phyloP scores from a whole-genome alignment of 2,329 filamentous ascomycete species.

The Fusarium abutilonis region DNA sequence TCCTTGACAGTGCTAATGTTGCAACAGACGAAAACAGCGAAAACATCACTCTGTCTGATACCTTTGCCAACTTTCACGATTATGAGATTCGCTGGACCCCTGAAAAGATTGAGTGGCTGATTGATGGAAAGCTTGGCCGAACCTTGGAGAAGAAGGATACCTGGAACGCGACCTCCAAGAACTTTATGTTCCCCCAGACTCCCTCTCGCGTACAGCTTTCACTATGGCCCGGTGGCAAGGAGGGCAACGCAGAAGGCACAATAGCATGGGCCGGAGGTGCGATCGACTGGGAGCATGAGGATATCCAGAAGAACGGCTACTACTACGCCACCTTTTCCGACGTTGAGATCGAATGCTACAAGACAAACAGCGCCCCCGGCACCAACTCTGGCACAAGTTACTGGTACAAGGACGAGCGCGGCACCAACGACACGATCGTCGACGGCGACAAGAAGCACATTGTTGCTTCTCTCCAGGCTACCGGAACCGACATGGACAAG shows the following conservation, averaged over 20 bases:
- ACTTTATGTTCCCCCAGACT: slow-evolving; percentile 90
- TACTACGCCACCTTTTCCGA: slow-evolving; percentile 85
- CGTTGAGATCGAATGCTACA: slow-evolving; percentile 87
- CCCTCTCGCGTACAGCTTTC: slow-evolving; percentile 92
- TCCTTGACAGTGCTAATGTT: slow-evolving; percentile 21
- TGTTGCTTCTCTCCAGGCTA: slow-evolving; percentile 81
- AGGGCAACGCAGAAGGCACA: slow-evolving; percentile 82
- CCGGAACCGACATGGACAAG: slow-evolving; percentile 76
- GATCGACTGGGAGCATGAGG: slow-evolving; percentile 81
- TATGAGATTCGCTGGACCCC: slow-evolving; percentile 96
- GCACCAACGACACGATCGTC: slow-evolving; percentile 79
- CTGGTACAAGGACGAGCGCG: slow-evolving; percentile 72
- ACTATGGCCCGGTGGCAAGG: slow-evolving; percentile 90
- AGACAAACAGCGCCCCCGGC: slow-evolving; percentile 69
- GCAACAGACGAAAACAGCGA: slow-evolving; percentile 74
- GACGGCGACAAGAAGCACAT: slow-evolving; percentile 79
- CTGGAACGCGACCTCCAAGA: slow-evolving; percentile 84
- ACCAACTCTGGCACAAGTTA: slow-evolving; percentile 77
- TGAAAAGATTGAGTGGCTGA: slow-evolving; percentile 84
- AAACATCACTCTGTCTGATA: slow-evolving; percentile 76
- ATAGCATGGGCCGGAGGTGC: slow-evolving; percentile 88
- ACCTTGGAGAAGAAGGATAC: slow-evolving; percentile 80
- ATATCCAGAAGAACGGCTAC: slow-evolving; percentile 86
- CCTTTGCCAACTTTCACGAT: slow-evolving; percentile 81
- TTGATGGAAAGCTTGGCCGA: slow-evolving; percentile 83